Conservation (phyloP, 2,329 filamentous ascomycete species). For the Cercospora sojina region DNA sequence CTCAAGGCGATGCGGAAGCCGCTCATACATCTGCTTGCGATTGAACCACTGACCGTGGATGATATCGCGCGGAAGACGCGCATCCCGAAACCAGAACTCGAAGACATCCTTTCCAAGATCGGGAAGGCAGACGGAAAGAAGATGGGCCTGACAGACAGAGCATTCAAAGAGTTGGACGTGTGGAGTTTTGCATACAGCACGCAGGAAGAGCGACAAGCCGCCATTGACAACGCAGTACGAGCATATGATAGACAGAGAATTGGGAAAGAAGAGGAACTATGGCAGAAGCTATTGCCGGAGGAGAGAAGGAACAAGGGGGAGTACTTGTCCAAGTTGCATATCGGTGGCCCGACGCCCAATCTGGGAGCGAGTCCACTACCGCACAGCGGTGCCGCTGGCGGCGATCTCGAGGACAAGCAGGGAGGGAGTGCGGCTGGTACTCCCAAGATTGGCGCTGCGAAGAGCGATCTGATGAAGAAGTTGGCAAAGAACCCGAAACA, state of each 20-base stretch:
- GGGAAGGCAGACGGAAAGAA: slow-evolving; percentile 52
- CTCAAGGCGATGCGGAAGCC: slow-evolving; percentile 47
- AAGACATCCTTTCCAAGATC: slow-evolving; percentile 52
- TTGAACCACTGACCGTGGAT: slow-evolving; percentile 50
- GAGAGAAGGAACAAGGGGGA: slow-evolving; percentile 63
- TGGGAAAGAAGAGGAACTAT: slow-evolving; percentile 59
- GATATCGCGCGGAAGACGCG: slow-evolving; percentile 50
- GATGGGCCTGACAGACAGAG: slow-evolving; percentile 57
- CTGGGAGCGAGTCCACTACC: slow-evolving; percentile 34
- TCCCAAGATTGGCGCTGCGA: slow-evolving; percentile 28
- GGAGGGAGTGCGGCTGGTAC: slow-evolving; percentile 29
- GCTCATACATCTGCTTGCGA: slow-evolving; percentile 56
- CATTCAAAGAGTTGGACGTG: slow-evolving; percentile 61
- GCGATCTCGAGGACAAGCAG: slow-evolving; percentile 22
- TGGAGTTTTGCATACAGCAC: slow-evolving; percentile 60
- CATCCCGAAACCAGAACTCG: slow-evolving; percentile 51
- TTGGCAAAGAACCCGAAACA: slow-evolving; percentile 43
- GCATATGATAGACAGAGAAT: slow-evolving; percentile 63
- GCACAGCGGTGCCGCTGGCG: slow-evolving; percentile 17
- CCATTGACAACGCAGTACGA: slow-evolving; percentile 62
- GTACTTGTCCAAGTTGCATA: slow-evolving; percentile 58
- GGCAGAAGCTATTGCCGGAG: slow-evolving; percentile 61
- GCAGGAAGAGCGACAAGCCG: slow-evolving; percentile 56
- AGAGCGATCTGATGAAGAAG: slow-evolving; percentile 22
- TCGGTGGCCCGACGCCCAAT: slow-evolving; percentile 41